Evolutionary conservation across 352 stramenopile genomes (phyloP).

Genomic region (Pythium guiyangense): DNA sequence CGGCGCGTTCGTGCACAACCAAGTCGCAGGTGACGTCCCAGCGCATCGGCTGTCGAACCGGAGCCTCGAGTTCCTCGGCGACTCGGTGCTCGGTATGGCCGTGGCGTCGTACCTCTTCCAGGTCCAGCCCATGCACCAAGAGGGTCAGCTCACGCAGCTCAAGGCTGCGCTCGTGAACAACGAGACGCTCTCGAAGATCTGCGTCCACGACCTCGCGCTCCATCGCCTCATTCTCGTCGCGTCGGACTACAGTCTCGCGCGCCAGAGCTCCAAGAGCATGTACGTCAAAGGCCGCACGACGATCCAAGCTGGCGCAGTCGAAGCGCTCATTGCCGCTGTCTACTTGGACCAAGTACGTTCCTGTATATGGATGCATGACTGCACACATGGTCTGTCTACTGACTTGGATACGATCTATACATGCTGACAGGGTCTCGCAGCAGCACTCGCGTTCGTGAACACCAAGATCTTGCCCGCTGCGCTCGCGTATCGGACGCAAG

Average conservation of each 20-base stretch:
- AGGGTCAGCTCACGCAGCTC: slow-evolving; percentile 69
- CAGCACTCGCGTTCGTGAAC: slow-evolving; percentile 60
- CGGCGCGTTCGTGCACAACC: slow-evolving; percentile 43
- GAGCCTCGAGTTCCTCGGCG: slow-evolving; percentile 78
- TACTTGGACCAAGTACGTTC: slow-evolving; percentile 61
- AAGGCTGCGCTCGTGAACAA: slow-evolving; percentile 80
- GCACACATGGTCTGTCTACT: slow-evolving; percentile 3
- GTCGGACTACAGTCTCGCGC: slow-evolving; percentile 26
- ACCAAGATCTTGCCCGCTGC: slow-evolving; percentile 52
- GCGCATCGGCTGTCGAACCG: slow-evolving; percentile 72
- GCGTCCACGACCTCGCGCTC: slow-evolving; percentile 49
- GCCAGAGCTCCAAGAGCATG: slow-evolving; percentile 18
- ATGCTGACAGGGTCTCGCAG: slow-evolving; percentile 37
- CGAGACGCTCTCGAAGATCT: slow-evolving; percentile 58
- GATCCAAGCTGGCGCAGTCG: slow-evolving; percentile 69
- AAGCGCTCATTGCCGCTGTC: slow-evolving; percentile 72
- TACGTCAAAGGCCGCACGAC: slow-evolving; percentile 57
- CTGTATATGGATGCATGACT: background rate
- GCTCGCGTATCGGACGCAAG: slow-evolving; percentile 45
- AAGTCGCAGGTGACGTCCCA: slow-evolving; percentile 32
- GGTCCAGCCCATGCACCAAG: slow-evolving; percentile 54
- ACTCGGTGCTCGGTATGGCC: slow-evolving; percentile 66
- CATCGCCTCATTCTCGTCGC: slow-evolving; percentile 61
- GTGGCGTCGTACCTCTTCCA: slow-evolving; percentile 73
- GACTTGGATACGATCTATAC: too few species aligned